Evolutionary conservation across 805 yeast species (phyloP), one percentile per base, ranked within the genome.

Genomic region (Wickerhamomyces hampshirensis): DNA sequence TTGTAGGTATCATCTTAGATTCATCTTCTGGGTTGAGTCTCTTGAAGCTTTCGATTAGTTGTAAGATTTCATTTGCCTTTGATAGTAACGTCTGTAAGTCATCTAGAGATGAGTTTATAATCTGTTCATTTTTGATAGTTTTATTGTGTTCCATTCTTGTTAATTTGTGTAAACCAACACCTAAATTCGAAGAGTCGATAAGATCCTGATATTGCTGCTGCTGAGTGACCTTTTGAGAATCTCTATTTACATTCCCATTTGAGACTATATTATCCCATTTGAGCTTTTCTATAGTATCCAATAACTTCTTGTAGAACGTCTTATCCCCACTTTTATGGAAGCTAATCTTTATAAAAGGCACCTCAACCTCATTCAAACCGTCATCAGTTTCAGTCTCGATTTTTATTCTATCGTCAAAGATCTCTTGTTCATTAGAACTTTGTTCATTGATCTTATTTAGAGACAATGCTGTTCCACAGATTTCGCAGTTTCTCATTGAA

Each of bases 81-180:
- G 75, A 69, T 80, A 85, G 80, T 35, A 88, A 63, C 30, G 80
- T 79, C 42, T 83, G 80, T 31, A 89, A 61, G 56, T 87, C 96
- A 29, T 77, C 80, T 27, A 89, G 60, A 0, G 96, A 87, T 29
- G 71, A 71, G 24, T 73, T 73, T 38, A 89, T 61, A 1, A 88
- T 67, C 13, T 67, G 54, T 32, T 81, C 81, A 47, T 80, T 83
- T 30, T 73, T 72, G 35, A 68, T 63, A 9, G 82, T 64, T 42
- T 73, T 71, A 29, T 65, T 60, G 34, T 74, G 79, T 34, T 79
- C 75, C 11, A 68, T 58, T 27, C 65, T 66, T 47, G 86, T 82
- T 10, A 88, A 63, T 2, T 84, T 83, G 43, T 77, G 80, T 8
- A 88, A 78, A 1, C 97, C 96, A 19, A 75, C 65, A 15, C 63